phyloP scores from a whole-genome alignment of 257 asterid species.

The Cynanchum wilfordii region DNA sequence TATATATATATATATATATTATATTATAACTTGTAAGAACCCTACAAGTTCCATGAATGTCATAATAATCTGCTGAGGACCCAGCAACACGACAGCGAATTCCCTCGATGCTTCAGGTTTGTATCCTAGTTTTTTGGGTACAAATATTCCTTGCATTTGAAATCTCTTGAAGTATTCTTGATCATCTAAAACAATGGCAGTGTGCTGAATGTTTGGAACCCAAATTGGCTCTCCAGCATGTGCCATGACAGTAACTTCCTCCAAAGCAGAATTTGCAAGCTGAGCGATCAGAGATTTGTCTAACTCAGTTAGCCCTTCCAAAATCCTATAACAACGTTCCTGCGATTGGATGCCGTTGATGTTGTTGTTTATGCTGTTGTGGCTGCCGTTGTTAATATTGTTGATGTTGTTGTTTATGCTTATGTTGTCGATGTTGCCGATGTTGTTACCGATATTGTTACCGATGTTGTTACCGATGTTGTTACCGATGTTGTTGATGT shows the following conservation, averaged over 20 bases:
- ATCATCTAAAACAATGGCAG: conserved; percentile 16
- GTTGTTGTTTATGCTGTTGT: background rate
- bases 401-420: background rate
- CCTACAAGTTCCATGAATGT: conserved; percentile 56
- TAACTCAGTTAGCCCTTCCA: background rate
- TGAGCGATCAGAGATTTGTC: background rate
- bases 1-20: background rate
- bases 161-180: conserved; percentile 43
- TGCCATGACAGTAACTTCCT: background rate
- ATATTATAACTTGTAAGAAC: background rate
- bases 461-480: too few species aligned
- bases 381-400: too few species aligned
- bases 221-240: background rate
- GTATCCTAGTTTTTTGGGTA: conserved; percentile 44
- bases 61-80: conserved; percentile 45
- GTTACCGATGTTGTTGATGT: too few species aligned
- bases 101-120: conserved; percentile 52
- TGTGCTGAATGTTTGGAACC: background rate
- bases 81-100: conserved; percentile 41
- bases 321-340: background rate
- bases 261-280: background rate
- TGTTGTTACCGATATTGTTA: too few species aligned
- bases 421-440: too few species aligned
- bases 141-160: conserved; percentile 30
- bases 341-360: background rate